A percentile compares a stretch with the other conserved stretches of the same genome.
Conservation (phyloP, 306 rosid genomes). For the Prunus fruticosa region DNA sequence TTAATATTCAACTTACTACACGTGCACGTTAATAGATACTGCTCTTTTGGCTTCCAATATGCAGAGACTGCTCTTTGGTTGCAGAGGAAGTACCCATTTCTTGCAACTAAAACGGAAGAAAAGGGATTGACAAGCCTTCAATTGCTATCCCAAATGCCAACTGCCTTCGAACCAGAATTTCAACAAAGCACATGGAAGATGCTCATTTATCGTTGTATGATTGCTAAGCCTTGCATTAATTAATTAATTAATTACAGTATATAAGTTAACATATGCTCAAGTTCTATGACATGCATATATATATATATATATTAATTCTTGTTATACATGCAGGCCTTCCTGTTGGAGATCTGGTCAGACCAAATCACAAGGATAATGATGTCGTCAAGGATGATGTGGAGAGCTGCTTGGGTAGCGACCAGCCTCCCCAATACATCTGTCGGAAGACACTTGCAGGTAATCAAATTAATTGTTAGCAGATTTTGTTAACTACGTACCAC, state of each 20-base stretch:
- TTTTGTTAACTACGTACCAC: too few relatives aligned
- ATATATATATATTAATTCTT: background rate
- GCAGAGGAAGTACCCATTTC: background rate
- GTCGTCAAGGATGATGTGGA: background rate
- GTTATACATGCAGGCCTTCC: conserved; percentile 5
- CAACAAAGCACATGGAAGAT: background rate
- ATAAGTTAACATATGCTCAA: too few relatives aligned
- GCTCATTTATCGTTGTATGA: background rate
- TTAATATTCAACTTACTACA: too few relatives aligned
- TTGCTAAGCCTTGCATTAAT: background rate
- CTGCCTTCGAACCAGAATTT: conserved; percentile 3
- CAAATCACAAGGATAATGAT: background rate
- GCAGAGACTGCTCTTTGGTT: conserved; percentile 17
- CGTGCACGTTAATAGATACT: background rate
- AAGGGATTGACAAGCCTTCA: background rate
- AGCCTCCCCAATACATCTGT: background rate
- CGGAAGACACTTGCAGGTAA: background rate
- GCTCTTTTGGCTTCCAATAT: background rate
- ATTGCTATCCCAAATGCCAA: conserved; percentile 23
- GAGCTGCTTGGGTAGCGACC: background rate
- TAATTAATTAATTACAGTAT: too few relatives aligned
- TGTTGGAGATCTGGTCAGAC: background rate
- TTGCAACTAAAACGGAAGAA: background rate
- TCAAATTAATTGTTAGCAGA: too few relatives aligned
- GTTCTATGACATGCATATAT: too few relatives aligned